phyloP scores from a whole-genome alignment of 2,329 filamentous ascomycete genomes.

The Monosporascus sp. region DNA sequence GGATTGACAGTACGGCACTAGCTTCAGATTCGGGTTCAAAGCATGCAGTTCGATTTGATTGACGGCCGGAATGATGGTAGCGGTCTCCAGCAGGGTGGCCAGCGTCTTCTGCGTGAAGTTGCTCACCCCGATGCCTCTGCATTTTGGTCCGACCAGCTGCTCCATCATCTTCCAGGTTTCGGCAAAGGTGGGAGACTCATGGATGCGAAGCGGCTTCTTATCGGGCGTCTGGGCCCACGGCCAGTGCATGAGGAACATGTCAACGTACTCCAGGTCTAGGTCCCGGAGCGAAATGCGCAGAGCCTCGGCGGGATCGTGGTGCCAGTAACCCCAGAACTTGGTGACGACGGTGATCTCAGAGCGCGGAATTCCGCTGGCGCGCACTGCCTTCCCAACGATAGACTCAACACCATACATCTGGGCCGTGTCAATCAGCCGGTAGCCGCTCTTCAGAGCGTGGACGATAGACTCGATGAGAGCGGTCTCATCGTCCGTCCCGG shows the following conservation, averaged over 20 bases:
- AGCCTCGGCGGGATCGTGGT: slow-evolving; percentile 31
- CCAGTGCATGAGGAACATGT: slow-evolving; percentile 54
- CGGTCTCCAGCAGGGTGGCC: slow-evolving; percentile 18
- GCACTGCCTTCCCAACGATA: slow-evolving; percentile 27
- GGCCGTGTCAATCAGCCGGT: slow-evolving; percentile 28
- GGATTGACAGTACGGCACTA: slow-evolving; percentile 26
- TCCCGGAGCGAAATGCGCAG: slow-evolving; percentile 42
- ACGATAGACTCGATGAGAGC: slow-evolving; percentile 16
- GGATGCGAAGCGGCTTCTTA: slow-evolving; percentile 58
- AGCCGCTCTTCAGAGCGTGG: slow-evolving; percentile 21
- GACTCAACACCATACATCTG: slow-evolving; percentile 23
- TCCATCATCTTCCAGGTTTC: slow-evolving; percentile 27
- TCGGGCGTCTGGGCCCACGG: slow-evolving; percentile 38
- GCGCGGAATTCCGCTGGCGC: slow-evolving; percentile 27
- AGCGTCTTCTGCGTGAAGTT: slow-evolving; percentile 28
- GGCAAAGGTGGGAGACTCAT: slow-evolving; percentile 44
- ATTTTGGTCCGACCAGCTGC: slow-evolving; percentile 18
- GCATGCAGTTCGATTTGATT: slow-evolving; percentile 31
- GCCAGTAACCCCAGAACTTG: slow-evolving; percentile 14
- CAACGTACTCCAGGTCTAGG: slow-evolving; percentile 44
- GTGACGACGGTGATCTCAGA: slow-evolving; percentile 28
- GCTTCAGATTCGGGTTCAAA: slow-evolving; percentile 25
- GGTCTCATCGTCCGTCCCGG: slow-evolving; percentile 11
- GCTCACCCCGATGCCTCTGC: slow-evolving; percentile 27
- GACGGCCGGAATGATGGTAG: slow-evolving; percentile 23